phyloP scores from a whole-genome alignment of 2,329 filamentous ascomycete genomes.

The Aspergillus tubingensis region DNA sequence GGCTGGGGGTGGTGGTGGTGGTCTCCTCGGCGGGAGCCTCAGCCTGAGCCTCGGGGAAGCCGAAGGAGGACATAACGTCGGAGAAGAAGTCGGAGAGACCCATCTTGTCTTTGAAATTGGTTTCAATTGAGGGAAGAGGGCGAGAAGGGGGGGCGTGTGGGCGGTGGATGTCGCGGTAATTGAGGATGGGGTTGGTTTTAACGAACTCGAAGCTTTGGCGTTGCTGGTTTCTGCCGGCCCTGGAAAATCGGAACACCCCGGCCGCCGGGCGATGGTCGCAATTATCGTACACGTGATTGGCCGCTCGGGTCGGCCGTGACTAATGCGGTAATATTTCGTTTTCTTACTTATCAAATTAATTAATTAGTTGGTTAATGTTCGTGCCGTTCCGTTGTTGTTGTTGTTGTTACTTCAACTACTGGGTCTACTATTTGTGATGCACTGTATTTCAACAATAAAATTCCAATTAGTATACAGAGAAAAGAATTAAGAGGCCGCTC shows the following conservation, averaged over 20 bases:
- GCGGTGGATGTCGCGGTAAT: constrained; percentile 25
- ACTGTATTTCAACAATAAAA: neutral
- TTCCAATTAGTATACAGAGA: constrained; percentile 21
- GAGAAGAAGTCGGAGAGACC: constrained; percentile 66
- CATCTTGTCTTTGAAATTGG: constrained; percentile 49
- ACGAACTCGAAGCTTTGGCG: constrained; percentile 29
- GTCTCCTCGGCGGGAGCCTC: constrained; percentile 56
- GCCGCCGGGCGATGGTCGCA: constrained; percentile 37
- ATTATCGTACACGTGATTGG: constrained; percentile 48
- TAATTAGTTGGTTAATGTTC: neutral
- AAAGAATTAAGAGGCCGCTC: neutral
- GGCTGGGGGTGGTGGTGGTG: constrained; percentile 40
- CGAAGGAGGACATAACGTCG: constrained; percentile 67
- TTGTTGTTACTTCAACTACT: neutral
- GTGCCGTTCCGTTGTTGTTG: neutral
- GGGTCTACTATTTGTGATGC: too few species aligned
- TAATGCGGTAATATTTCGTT: constrained; percentile 15
- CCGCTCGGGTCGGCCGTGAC: constrained; percentile 11
- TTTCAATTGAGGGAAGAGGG: constrained; percentile 35
- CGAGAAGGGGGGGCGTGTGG: constrained; percentile 17
- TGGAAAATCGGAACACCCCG: constrained; percentile 46
- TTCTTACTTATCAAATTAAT: neutral
- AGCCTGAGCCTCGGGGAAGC: constrained; percentile 60
- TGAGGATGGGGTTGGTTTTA: constrained; percentile 39
- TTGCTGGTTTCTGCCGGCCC: constrained; percentile 26